Percentiles rank a stretch among this genome's conserved stretches.
Conservation (phyloP, 2,329 filamentous ascomycete genomes). For the Lachnellula suecica region DNA sequence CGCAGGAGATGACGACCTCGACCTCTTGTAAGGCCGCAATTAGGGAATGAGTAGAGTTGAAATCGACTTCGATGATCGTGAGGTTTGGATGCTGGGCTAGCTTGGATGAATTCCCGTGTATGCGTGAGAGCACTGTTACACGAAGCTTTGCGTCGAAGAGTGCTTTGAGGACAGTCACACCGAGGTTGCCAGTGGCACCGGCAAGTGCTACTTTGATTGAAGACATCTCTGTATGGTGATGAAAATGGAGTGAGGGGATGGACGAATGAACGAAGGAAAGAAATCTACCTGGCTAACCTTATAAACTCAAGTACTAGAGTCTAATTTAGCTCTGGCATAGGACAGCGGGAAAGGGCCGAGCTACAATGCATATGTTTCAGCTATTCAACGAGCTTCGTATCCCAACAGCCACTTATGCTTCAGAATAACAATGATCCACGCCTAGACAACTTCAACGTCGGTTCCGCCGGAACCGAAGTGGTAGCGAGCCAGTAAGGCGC, state of each 20-base stretch:
- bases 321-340: too few relatives aligned
- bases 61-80: conserved; percentile 31
- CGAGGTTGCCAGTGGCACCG: conserved; percentile 26
- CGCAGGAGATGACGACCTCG: conserved; percentile 37
- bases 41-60: conserved; percentile 31
- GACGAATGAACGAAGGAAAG: too few relatives aligned
- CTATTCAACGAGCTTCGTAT: too few relatives aligned
- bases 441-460: too few relatives aligned
- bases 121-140: conserved; percentile 46
- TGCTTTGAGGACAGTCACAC: conserved; percentile 9
- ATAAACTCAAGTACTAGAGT: too few relatives aligned
- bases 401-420: too few relatives aligned
- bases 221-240: neutral
- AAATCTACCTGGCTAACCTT: too few relatives aligned
- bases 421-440: too few relatives aligned
- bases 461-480: too few relatives aligned
- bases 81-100: conserved; percentile 25
- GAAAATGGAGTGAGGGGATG: neutral
- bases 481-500: too few relatives aligned
- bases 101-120: conserved; percentile 15
- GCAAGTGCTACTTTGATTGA: neutral
- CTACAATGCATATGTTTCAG: too few relatives aligned
- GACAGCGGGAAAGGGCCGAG: too few relatives aligned
- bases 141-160: conserved; percentile 31
- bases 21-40: conserved; percentile 34